Conservation (phyloP, 805 yeast genomes). For the Pichia cephalocereana region DNA sequence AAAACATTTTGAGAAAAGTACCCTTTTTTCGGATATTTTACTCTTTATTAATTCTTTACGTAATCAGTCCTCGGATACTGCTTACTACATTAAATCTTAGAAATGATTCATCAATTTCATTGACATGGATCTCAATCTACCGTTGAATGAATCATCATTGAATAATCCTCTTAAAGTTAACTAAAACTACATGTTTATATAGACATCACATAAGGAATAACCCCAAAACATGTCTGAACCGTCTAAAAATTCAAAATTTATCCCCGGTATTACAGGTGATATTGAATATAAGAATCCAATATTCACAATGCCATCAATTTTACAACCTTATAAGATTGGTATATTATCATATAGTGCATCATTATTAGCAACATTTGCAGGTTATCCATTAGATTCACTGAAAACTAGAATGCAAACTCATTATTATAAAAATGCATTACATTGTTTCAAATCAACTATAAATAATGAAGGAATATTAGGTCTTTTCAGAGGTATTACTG, state of each 20-base stretch:
- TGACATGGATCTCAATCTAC: too few species aligned
- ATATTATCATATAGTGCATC: slow-evolving; percentile 59
- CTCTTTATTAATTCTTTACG: too few species aligned
- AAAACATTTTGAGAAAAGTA: too few species aligned
- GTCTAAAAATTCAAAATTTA: neutral
- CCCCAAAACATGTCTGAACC: neutral
- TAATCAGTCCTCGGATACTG: too few species aligned
- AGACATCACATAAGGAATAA: neutral
- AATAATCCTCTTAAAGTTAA: too few species aligned
- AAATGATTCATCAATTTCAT: too few species aligned
- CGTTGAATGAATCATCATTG: too few species aligned
- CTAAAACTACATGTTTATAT: neutral
- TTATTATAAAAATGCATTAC: slow-evolving; percentile 44
- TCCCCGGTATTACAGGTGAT: slow-evolving; percentile 53
- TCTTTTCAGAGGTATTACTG: slow-evolving; percentile 67
- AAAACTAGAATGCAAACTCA: slow-evolving; percentile 84
- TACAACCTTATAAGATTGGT: slow-evolving; percentile 48
- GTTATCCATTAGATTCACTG: slow-evolving; percentile 79
- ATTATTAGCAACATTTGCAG: slow-evolving; percentile 54
- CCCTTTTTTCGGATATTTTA: too few species aligned
- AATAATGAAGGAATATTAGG: slow-evolving; percentile 57
- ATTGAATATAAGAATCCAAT: slow-evolving; percentile 37
- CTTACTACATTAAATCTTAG: too few species aligned
- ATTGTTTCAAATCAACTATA: slow-evolving; percentile 50
- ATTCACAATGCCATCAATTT: slow-evolving; percentile 35